Conservation (phyloP, 345 rosid species). For the Aegle marmelos region DNA sequence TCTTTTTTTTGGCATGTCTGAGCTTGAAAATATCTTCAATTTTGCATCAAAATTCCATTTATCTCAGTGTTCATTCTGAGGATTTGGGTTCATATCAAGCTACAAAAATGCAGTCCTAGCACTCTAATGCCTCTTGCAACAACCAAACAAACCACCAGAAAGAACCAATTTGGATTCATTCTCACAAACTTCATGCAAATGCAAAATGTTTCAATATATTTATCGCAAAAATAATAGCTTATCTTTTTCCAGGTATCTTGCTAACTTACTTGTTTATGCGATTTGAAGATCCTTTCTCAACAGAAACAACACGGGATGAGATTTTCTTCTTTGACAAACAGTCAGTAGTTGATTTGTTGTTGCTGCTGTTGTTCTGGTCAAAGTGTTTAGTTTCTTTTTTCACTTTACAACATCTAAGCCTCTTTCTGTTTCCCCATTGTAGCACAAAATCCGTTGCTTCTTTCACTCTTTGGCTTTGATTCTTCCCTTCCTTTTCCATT, state of each 20-base stretch:
- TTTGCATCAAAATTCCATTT: background rate
- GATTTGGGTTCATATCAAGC: background rate
- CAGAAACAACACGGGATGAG: constrained; percentile 37
- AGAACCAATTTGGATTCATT: background rate
- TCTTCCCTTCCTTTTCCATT: constrained; percentile 72
- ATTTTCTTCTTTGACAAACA: constrained; percentile 55
- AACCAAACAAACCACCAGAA: background rate
- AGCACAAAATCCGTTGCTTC: constrained; percentile 71
- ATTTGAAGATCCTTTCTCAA: constrained; percentile 51
- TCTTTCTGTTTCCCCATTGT: constrained; percentile 92
- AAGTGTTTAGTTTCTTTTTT: constrained; percentile 53
- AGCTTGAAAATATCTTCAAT: background rate
- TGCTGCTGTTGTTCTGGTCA: constrained; percentile 25
- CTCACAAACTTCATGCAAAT: background rate
- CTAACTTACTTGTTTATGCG: constrained; percentile 51
- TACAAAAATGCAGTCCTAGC: background rate
- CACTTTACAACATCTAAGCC: constrained; percentile 75
- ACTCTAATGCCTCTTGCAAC: background rate
- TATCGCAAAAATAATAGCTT: background rate
- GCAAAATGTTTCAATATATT: background rate
- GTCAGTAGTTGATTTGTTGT: constrained; percentile 42
- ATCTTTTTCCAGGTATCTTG: background rate
- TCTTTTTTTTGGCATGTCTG: background rate
- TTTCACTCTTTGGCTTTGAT: constrained; percentile 41
- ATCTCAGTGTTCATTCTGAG: background rate